Conservation (phyloP, 1,284 basidiomycete species). For the Fomes fomentarius region DNA sequence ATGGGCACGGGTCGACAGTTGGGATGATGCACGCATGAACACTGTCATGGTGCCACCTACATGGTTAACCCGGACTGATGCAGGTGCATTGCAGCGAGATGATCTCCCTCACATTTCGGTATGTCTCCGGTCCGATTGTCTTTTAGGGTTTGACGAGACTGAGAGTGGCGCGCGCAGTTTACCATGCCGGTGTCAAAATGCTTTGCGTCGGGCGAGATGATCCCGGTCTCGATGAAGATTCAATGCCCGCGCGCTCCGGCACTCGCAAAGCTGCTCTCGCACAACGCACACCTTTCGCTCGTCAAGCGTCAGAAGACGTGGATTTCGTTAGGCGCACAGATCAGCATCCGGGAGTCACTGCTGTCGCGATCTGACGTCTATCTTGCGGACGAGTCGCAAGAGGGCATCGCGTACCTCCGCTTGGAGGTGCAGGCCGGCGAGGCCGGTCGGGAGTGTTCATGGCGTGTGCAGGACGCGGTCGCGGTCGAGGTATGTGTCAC, state of each 20-base stretch:
- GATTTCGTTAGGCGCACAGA: constrained; percentile 28
- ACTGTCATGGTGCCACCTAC: constrained; percentile 31
- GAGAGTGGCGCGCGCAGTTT: constrained; percentile 31
- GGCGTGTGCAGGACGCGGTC: constrained; percentile 29
- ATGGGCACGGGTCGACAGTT: constrained; percentile 13
- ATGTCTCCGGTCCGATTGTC: not conserved
- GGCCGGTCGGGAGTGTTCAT: constrained; percentile 34
- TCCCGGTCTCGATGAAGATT: constrained; percentile 44
- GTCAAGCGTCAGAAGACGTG: constrained; percentile 40
- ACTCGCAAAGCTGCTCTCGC: constrained; percentile 39
- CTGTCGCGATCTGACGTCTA: constrained; percentile 29
- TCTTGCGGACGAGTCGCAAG: constrained; percentile 28
- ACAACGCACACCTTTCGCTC: constrained; percentile 41
- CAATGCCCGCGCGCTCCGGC: constrained; percentile 41
- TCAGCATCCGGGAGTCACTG: constrained; percentile 29
- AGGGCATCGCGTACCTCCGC: constrained; percentile 30
- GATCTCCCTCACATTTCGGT: constrained; percentile 30
- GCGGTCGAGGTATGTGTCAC: constrained; percentile 32
- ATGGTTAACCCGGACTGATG: constrained; percentile 25
- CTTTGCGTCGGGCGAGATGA: constrained; percentile 45
- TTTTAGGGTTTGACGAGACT: not conserved
- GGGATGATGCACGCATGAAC: constrained; percentile 8
- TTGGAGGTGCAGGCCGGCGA: constrained; percentile 32
- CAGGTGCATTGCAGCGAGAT: not conserved
- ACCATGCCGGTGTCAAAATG: constrained; percentile 40